A percentile compares a stretch with the other conserved stretches of the same genome.
These are phyloP conservation scores for Peronospora tabacina DNA, from an alignment of 352 stramenopile genomes.

Conservation along the genomic window DNA sequence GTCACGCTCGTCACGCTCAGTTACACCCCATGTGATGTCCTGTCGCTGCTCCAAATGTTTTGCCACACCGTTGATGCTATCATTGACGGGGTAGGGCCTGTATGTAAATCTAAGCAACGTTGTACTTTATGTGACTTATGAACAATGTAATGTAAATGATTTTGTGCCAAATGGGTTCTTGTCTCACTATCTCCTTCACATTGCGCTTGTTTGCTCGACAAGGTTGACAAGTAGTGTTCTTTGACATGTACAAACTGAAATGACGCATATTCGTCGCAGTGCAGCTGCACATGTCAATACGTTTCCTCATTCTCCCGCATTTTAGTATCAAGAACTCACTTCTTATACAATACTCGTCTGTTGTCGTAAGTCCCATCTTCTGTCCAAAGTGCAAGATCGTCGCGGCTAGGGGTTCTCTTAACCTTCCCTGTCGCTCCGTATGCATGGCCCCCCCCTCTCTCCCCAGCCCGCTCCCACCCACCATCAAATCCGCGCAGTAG, in stretches of 20 bases:
- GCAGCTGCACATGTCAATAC: no score
- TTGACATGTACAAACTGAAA: no score
- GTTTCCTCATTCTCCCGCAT: no score
- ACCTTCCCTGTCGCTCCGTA: slow-evolving; percentile 25
- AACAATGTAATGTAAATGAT: no score
- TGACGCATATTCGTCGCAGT: no score
- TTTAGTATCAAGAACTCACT: not conserved
- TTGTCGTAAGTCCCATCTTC: slow-evolving; percentile 9
- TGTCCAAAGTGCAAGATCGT: slow-evolving; percentile 10
- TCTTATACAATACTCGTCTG: not conserved
- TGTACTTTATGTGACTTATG: not conserved
- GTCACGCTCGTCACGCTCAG: slow-evolving; percentile 63
- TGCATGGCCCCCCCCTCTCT: slow-evolving; percentile 19
- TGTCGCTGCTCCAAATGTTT: slow-evolving; percentile 18
- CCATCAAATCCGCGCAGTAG: slow-evolving; percentile 37
- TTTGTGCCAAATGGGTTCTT: no score
- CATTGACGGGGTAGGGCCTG: not conserved
- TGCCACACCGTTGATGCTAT: slow-evolving; percentile 17
- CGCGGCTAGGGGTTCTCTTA: slow-evolving; percentile 19
- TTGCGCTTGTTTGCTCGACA: no score
- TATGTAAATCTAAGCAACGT: not conserved
- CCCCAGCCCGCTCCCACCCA: slow-evolving; percentile 16
- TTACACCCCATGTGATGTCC: slow-evolving; percentile 10
- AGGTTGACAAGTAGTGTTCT: no score
- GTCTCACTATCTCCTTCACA: no score